Base-by-base conservation (phyloP, 768 basidiomycete species). In the Rhodosporidiobolus odoratus region DNA sequence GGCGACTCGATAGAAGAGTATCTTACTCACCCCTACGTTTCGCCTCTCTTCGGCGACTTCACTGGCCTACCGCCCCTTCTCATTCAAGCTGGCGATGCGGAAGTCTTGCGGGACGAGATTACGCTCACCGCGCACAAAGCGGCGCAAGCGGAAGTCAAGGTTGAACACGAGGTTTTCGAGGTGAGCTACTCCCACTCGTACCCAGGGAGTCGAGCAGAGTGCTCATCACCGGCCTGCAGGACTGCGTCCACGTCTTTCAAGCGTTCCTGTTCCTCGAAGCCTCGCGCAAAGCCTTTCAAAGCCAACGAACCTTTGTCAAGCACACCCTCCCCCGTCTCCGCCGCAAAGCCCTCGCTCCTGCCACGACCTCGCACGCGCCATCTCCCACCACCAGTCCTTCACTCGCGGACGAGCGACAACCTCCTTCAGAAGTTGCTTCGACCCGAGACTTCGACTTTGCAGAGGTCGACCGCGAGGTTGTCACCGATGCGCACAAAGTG, bases 11-110 rank as follows among this genome's bases (percentile, higher is more conserved):
- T 78, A 45, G 62, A 89, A 75, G 83, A 87, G 68, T 95, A 91
- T 78, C 82, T 97, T 56, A 97, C 93, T 0, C 93, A 99, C 79
- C 95, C 95, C 16, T 99, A 99, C 76, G 95, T 89, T 16, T 93
- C 91, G 68, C 95, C 92, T 1, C 82, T 99, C 23, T 99, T 99
- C 75, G 95, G 96, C 27, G 86, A 92, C 78, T 88, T 94, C 70
- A 81, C 83, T 16, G 89, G 89, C 13, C 81, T 99, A 25, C 95
- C 95, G 16, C 95, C 95, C 0, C 78, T 98, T 77, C 84, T 98
- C 17, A 88, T 97, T 50, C 92, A 95, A 78, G 88, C 87, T 3
- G 95, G 95, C 25, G 95, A 97, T 71, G 89, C 91, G 2, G 95
- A 99, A 78, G 92, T 96, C 0, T 83, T 99, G n/a, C 83, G 92